A percentile compares a stretch with the other conserved stretches of the same genome.
Evolutionary conservation across 768 basidiomycete genomes (phyloP).

Genomic region (Boletus bicolor): DNA sequence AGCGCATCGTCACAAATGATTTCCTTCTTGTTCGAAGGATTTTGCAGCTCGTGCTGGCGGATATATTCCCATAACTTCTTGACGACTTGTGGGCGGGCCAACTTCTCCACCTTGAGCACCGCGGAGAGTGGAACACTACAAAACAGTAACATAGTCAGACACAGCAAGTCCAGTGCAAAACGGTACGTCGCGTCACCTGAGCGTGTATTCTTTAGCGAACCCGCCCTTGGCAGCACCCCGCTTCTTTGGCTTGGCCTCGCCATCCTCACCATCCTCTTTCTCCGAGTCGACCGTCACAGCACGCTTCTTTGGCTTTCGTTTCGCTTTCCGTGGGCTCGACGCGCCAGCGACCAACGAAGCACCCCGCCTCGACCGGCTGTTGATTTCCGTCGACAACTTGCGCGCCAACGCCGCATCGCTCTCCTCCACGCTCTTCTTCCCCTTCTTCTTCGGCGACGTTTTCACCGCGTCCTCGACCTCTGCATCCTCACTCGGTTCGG

Average conservation of each 20-base stretch:
- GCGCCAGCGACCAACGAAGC: slow-evolving; percentile 34
- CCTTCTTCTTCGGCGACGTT: slow-evolving; percentile 39
- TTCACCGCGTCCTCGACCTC: slow-evolving; percentile 15
- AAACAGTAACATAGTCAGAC: neutral
- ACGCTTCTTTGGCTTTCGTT: slow-evolving; percentile 49
- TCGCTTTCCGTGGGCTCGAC: slow-evolving; percentile 43
- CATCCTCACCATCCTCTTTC: slow-evolving; percentile 45
- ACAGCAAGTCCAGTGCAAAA: slow-evolving; percentile 3
- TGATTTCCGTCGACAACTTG: slow-evolving; percentile 67
- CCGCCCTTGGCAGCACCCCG: slow-evolving; percentile 62
- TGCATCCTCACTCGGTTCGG: slow-evolving; percentile 11
- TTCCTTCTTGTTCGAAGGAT: slow-evolving; percentile 77
- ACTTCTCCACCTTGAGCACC: slow-evolving; percentile 59
- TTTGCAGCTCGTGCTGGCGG: slow-evolving; percentile 76
- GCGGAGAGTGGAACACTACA: slow-evolving; percentile 69
- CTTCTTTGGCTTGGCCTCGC: slow-evolving; percentile 47
- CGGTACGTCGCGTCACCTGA: slow-evolving; percentile 49
- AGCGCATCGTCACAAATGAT: slow-evolving; percentile 79
- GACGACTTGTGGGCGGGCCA: slow-evolving; percentile 88
- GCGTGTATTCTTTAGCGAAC: slow-evolving; percentile 70
- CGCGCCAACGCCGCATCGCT: slow-evolving; percentile 71
- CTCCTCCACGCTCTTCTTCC: slow-evolving; percentile 49
- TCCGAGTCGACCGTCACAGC: slow-evolving; percentile 47
- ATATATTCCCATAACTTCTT: slow-evolving; percentile 91
- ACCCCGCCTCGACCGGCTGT: slow-evolving; percentile 55